Conservation (phyloP, 2,329 filamentous ascomycete genomes). For the Diplocarpon rosae region DNA sequence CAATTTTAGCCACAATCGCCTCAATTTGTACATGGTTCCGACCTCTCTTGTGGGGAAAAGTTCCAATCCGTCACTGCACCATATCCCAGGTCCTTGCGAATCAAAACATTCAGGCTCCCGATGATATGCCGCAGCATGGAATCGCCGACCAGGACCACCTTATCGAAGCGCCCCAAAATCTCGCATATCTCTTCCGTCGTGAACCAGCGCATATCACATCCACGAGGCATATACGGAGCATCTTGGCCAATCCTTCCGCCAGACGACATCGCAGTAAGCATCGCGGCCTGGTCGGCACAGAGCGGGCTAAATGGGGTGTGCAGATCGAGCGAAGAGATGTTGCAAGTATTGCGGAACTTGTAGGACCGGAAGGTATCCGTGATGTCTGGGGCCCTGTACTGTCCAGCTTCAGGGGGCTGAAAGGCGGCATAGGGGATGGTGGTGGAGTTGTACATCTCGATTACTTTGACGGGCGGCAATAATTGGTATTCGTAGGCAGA, state of each 20-base stretch:
- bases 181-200: slow-evolving; percentile 35
- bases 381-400: slow-evolving; percentile 12
- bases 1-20: background rate
- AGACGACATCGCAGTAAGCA: slow-evolving; percentile 29
- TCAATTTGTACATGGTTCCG: background rate
- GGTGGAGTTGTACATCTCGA: slow-evolving; percentile 5
- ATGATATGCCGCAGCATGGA: slow-evolving; percentile 39
- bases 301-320: slow-evolving; percentile 29
- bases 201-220: slow-evolving; percentile 38
- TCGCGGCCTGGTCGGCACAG: slow-evolving; percentile 28
- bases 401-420: slow-evolving; percentile 10
- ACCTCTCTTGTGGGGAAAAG: slow-evolving; percentile 33
- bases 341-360: slow-evolving; percentile 33
- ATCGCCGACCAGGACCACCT: slow-evolving; percentile 36
- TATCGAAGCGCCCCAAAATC: slow-evolving; percentile 35
- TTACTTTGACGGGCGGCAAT: background rate
- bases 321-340: slow-evolving; percentile 35
- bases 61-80: slow-evolving; percentile 40
- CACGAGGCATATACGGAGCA: slow-evolving; percentile 34
- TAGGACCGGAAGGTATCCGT: slow-evolving; percentile 32
- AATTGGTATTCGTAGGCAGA: background rate
- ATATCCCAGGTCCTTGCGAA: slow-evolving; percentile 36
- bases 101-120: slow-evolving; percentile 35
- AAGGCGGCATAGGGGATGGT: slow-evolving; percentile 9
- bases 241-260: slow-evolving; percentile 36